Evolutionary conservation across 2,329 filamentous ascomycete genomes (phyloP), one percentile per base, ranked within the genome.

Genomic region (Pseudopithomyces maydicus): DNA sequence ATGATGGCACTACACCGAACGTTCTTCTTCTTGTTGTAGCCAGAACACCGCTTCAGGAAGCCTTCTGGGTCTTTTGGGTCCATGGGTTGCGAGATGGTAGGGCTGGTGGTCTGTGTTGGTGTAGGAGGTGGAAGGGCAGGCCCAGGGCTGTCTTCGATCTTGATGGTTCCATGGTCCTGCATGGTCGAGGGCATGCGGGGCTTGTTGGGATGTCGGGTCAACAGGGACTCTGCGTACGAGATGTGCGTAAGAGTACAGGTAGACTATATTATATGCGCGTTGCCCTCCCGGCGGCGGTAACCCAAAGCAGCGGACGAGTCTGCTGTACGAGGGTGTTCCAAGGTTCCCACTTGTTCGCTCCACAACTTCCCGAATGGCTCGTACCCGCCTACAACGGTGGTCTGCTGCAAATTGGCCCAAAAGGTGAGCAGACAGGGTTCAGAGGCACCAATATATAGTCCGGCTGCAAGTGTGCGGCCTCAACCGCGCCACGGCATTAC

Each of bases 51-150:
- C 50, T 55, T 65, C 23, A 71, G 51, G 42, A 67, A 71, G 41
- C 63, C 58, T 45, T 72, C 69, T 7, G 70, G 70, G 49, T 74
- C 71, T 47, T 59, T 65, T 44, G 63, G 53, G 44, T 69, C 64
- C 22, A 54, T 42, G 1, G 58, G 55, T 14, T 62, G 53, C 44
- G 62, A 35, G 22, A 54, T 35, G 15, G 63, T 55, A 10, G 43
- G 22, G 44, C 39, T 42, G 33, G 19, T 36, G 15, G 53, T 26
- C 6, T 51, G n/a, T 35, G 29, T 20, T 14, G 58, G 35, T 20
- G 29, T 32, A 1, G 47, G 19, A 35, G 36, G 23, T 15, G 47
- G 19, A 35, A 33, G 23, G 14, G 38, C 12, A 2, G 42, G 45
- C 51, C 62, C 58, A n/a, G 61, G 56, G 39, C 58, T 58, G 47